A percentile compares a stretch with the other conserved stretches of the same genome.
Evolutionary conservation across 1,284 basidiomycete genomes (phyloP).

Genomic region (Irpex rosettiformis): DNA sequence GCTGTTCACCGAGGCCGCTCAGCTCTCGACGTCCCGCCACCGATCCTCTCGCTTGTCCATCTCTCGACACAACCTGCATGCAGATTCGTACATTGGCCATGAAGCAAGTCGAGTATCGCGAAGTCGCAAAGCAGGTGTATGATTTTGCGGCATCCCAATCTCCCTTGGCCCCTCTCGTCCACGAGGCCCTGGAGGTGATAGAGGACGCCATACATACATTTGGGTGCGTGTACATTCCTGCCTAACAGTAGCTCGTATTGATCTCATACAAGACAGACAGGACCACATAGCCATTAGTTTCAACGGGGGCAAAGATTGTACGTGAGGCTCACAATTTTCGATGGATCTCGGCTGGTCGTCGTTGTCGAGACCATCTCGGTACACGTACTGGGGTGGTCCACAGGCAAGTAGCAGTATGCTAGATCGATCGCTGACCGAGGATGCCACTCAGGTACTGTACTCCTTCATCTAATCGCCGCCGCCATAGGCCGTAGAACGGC

Average conservation of each 20-base stretch:
- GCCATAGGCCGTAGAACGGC: conserved; percentile 49
- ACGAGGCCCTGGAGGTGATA: conserved; percentile 76
- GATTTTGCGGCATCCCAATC: conserved; percentile 49
- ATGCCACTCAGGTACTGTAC: conserved; percentile 73
- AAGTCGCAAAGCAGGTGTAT: conserved; percentile 56
- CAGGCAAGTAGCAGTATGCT: background rate
- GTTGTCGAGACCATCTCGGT: background rate
- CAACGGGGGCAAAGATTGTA: conserved; percentile 98
- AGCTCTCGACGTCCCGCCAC: background rate
- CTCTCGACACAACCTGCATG: conserved; percentile 6
- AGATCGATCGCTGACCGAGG: background rate
- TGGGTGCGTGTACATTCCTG: conserved; percentile 55
- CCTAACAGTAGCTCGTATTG: conserved; percentile 3
- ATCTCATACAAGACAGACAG: conserved; percentile 49
- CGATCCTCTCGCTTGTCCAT: background rate
- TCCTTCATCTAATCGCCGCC: conserved; percentile 86
- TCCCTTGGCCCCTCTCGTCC: conserved; percentile 59
- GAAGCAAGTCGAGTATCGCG: conserved; percentile 22
- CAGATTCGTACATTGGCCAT: conserved; percentile 12
- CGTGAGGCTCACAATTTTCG: conserved; percentile 30
- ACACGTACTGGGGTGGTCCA: background rate
- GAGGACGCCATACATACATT: conserved; percentile 70
- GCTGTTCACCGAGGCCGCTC: background rate
- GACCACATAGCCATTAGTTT: conserved; percentile 84
- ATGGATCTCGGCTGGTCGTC: background rate